Base-by-base conservation (phyloP, 768 basidiomycete species). In the Lactifluus echinatus region DNA sequence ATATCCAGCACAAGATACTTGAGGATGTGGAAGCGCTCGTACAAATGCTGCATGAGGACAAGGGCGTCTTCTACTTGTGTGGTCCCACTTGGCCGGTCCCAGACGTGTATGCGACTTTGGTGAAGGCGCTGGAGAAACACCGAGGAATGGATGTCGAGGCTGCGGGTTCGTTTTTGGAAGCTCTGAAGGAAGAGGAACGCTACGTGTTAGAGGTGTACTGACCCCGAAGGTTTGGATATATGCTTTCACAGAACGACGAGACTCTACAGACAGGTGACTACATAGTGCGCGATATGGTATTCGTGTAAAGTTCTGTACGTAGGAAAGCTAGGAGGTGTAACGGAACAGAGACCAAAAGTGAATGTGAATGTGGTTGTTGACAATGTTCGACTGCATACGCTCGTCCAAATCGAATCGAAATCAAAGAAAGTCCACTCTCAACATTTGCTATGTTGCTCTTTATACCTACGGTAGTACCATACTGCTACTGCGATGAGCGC, bases 71-170 rank as follows among this genome's bases (percentile, higher is more conserved):
- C 75, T 98, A 97, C 72, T 77, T 99, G 44, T 97, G 96, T 69
- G 95, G 95, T 26, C 96, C 95, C 36, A 98, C 95, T 26, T 96
- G 94, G 95, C 96, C 96, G n/a, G 95, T 98, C 21, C 93, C 96
- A 1, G 96, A 98, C 66, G 93, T 99, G 5, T 95, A 89, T 66
- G 87, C 95, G 71, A 90, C 96, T 0, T 76, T 99, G 48, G 85
- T 94, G 21, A 82, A 82, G 19, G 88, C 92, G 2, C 74, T 97
- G 60, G 79, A 79, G 26, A 82, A 83, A 67, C 83, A 84, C 66
- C 83, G 85, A 59, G 83, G 83, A 15, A 74, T 81, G 68, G 78
- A 82, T 12, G 72, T 76, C 44, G 76, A 80, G 54, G 69, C 75
- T 36, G 96, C 95, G 2, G 89, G 85, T 37, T 80, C 79, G 52